phyloP scores from a whole-genome alignment of 345 rosid species.

The Geranium rotundifolium region DNA sequence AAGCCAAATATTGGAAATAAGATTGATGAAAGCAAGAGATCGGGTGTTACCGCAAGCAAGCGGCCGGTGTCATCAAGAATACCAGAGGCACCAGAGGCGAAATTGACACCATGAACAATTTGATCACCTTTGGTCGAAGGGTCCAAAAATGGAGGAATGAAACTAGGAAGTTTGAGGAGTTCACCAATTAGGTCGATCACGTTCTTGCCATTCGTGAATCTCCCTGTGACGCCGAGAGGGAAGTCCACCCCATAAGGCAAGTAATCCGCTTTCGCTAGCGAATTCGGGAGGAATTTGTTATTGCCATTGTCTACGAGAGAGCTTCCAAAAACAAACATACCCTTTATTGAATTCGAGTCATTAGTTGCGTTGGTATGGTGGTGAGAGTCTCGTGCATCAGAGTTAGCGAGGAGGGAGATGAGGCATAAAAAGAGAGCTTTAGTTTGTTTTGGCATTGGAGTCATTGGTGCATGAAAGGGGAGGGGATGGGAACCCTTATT shows the following conservation, averaged over 20 bases:
- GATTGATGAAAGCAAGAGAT: background rate
- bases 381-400: too few relatives aligned
- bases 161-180: conserved; percentile 21
- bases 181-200: conserved; percentile 32
- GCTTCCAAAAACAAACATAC: conserved; percentile 50
- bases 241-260: conserved; percentile 41
- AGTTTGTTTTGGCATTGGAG: too few relatives aligned
- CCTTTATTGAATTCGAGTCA: background rate
- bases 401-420: too few relatives aligned
- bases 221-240: conserved; percentile 31
- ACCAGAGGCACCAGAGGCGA: conserved; percentile 43
- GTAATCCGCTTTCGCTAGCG: conserved; percentile 26
- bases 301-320: conserved; percentile 48
- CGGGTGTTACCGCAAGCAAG: conserved; percentile 15
- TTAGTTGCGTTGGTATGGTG: too few relatives aligned
- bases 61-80: conserved; percentile 43
- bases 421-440: too few relatives aligned
- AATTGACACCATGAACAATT: conserved; percentile 35
- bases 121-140: conserved; percentile 26
- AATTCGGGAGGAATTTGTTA: conserved; percentile 31
- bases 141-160: conserved; percentile 25
- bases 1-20: too few relatives aligned
- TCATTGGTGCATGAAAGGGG: too few relatives aligned
- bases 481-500: too few relatives aligned
- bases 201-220: conserved; percentile 42